A percentile compares a stretch with the other conserved stretches of the same genome.
These are phyloP conservation scores for Coemansia reversa DNA, from an alignment of 192 early-diverging fungal genomes.

Conservation along the genomic window DNA sequence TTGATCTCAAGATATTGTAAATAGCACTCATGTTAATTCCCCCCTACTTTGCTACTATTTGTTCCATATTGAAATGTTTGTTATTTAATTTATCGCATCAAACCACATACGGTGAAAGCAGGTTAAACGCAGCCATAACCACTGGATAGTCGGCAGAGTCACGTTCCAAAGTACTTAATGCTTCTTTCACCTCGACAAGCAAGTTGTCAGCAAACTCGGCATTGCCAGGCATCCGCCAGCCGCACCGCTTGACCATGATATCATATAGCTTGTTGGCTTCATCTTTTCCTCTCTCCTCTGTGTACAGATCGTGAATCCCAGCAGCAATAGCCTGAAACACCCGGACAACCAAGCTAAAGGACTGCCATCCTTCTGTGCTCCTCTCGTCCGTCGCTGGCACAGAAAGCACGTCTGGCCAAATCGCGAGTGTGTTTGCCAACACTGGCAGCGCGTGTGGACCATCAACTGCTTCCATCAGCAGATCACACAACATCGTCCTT, in stretches of 20 bases:
- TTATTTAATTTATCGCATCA: neutral
- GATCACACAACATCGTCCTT: conserved; percentile 40
- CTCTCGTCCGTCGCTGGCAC: conserved; percentile 8
- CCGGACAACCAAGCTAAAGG: conserved; percentile 37
- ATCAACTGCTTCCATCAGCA: conserved; percentile 53
- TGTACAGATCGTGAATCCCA: conserved; percentile 50
- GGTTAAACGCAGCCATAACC: conserved; percentile 43
- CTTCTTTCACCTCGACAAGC: conserved; percentile 31
- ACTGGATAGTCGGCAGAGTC: conserved; percentile 29
- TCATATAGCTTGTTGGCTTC: conserved; percentile 47
- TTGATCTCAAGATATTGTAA: neutral
- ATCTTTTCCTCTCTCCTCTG: conserved; percentile 29
- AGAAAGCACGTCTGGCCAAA: conserved; percentile 39
- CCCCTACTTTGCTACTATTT: neutral
- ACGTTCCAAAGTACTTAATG: conserved; percentile 15
- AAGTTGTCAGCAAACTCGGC: conserved; percentile 52
- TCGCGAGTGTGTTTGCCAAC: conserved; percentile 32
- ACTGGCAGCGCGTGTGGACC: conserved; percentile 42
- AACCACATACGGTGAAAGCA: conserved; percentile 40
- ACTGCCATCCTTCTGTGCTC: neutral
- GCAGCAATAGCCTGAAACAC: conserved; percentile 46
- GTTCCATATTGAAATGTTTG: neutral
- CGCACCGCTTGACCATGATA: conserved; percentile 43
- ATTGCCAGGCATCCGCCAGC: conserved; percentile 41
- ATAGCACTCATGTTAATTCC: neutral